Evolutionary conservation across 768 basidiomycete genomes (phyloP).

Genomic region (Podaxis rugospora): DNA sequence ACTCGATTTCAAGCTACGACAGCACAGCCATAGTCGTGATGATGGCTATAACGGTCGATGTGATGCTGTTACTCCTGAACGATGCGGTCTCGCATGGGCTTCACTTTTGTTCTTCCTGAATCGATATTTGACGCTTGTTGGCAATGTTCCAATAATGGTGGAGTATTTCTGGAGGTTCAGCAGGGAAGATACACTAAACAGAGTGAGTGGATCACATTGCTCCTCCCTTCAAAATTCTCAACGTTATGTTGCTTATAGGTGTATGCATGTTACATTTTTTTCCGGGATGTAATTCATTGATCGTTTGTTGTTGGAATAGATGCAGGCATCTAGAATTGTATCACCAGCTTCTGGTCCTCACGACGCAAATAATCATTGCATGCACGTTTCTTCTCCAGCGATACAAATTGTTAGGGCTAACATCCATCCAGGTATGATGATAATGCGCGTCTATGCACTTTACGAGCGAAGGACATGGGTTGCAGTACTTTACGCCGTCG

Average conservation of each 20-base stretch:
- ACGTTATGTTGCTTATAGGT: background rate
- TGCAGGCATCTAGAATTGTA: conserved; percentile 20
- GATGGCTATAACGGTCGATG: background rate
- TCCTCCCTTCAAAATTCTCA: background rate
- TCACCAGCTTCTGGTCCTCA: conserved; percentile 29
- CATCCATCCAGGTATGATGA: conserved; percentile 28
- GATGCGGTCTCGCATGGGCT: conserved; percentile 24
- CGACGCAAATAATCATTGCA: conserved; percentile 33
- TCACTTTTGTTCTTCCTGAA: conserved; percentile 37
- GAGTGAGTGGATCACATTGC: conserved; percentile 18
- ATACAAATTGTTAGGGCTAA: background rate
- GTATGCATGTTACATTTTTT: background rate
- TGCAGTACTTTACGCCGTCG: conserved; percentile 21
- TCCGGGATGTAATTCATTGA: background rate
- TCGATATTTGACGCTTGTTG: conserved; percentile 36
- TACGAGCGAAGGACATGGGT: conserved; percentile 26
- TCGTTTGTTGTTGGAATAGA: conserved; percentile 12
- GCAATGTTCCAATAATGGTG: conserved; percentile 31
- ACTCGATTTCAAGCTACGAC: background rate
- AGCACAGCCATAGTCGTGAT: background rate
- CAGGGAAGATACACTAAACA: conserved; percentile 14
- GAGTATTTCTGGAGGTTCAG: conserved; percentile 29
- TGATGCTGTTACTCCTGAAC: background rate
- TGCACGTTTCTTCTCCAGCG: conserved; percentile 20
- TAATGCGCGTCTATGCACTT: conserved; percentile 36